phyloP scores from a whole-genome alignment of 768 basidiomycete genomes.

The Collybiopsis confluens region DNA sequence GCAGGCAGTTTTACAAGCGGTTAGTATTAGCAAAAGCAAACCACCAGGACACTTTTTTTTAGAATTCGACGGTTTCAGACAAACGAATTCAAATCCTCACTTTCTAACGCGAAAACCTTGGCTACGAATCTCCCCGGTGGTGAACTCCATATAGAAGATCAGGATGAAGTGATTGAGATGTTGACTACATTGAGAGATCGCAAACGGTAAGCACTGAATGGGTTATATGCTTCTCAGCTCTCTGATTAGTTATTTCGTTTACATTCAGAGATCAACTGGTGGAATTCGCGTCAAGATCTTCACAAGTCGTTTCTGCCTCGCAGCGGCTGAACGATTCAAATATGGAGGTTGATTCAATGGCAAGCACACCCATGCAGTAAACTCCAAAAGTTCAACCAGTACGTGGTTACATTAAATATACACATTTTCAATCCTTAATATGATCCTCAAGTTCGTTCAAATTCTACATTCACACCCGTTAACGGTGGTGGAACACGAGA shows the following conservation, averaged over 20 bases:
- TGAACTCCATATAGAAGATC: constrained; percentile 63
- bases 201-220: constrained; percentile 43
- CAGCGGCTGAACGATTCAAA: constrained; percentile 23
- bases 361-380: constrained; percentile 54
- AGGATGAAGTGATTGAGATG: constrained; percentile 68
- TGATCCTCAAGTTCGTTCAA: too few species aligned
- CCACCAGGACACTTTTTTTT: too few species aligned
- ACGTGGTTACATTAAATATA: too few species aligned
- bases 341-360: constrained; percentile 74
- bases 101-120: constrained; percentile 57
- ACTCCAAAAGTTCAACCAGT: too few species aligned
- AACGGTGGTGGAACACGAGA: constrained; percentile 21
- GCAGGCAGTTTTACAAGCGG: constrained; percentile 65
- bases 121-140: constrained; percentile 64
- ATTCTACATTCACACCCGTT: not conserved
- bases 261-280: not conserved
- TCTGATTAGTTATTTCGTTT: not conserved
- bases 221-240: too few species aligned
- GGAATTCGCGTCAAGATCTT: not conserved
- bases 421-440: too few species aligned
- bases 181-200: constrained; percentile 58
- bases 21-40: too few species aligned
- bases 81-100: constrained; percentile 60
- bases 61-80: constrained; percentile 43
- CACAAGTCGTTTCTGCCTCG: constrained; percentile 29